These are phyloP conservation scores for Arachis monticola DNA, from an alignment of 331 rosid species.

Conservation along the genomic window DNA sequence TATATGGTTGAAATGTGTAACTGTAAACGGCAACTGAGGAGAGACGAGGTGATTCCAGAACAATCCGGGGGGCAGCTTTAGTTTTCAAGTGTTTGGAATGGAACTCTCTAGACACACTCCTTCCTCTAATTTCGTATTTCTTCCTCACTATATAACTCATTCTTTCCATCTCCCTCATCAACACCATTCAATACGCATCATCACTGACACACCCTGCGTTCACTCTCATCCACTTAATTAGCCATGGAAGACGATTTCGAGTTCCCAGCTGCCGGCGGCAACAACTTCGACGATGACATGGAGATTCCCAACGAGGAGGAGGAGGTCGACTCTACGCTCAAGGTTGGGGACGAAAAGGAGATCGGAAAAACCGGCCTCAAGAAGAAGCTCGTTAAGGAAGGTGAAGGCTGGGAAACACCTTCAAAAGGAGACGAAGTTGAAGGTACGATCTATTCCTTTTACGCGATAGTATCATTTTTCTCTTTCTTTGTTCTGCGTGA, in stretches of 20 bases:
- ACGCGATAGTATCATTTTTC: neutral
- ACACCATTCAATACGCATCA: neutral
- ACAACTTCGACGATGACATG: slow-evolving; percentile 45
- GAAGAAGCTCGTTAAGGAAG: slow-evolving; percentile 82
- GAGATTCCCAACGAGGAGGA: slow-evolving; percentile 51
- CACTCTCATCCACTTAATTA: neutral
- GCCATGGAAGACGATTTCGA: slow-evolving; percentile 72
- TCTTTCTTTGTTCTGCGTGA: neutral
- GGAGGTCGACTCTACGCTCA: slow-evolving; percentile 41
- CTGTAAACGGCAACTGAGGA: no score
- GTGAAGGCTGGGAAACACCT: slow-evolving; percentile 80
- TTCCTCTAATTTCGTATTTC: neutral
- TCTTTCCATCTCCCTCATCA: neutral
- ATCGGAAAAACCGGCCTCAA: slow-evolving; percentile 71
- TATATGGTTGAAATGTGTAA: no score
- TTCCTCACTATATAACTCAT: no score
- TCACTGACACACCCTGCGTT: neutral
- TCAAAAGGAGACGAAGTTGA: slow-evolving; percentile 76
- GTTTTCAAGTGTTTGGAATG: neutral
- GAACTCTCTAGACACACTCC: slow-evolving; percentile 29
- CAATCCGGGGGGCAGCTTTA: neutral
- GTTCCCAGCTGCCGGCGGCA: slow-evolving; percentile 39
- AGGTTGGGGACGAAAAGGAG: slow-evolving; percentile 84
- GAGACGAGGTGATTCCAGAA: slow-evolving; percentile 10
- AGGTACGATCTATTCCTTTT: slow-evolving; percentile 41